Conservation (phyloP, 2,329 filamentous ascomycete species). For the Pestalotiopsis sp. region DNA sequence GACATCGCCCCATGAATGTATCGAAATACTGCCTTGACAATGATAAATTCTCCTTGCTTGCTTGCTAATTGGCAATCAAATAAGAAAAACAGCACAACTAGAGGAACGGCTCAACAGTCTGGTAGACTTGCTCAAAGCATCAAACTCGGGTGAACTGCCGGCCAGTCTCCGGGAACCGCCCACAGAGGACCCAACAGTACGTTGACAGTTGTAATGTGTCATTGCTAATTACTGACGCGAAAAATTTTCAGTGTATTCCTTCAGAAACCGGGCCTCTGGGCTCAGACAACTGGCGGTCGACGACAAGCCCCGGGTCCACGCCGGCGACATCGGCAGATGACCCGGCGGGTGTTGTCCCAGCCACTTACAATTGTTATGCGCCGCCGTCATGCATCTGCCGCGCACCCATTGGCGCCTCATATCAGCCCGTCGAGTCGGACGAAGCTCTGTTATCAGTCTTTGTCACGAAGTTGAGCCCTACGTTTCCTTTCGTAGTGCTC, state of each 20-base stretch:
- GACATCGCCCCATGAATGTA: neutral
- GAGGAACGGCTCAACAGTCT: conserved; percentile 53
- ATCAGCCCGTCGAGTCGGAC: conserved; percentile 46
- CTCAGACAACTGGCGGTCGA: conserved; percentile 13
- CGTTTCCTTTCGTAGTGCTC: conserved; percentile 52
- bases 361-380: conserved; percentile 47
- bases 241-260: neutral
- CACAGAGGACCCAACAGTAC: conserved; percentile 16
- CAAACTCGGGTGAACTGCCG: conserved; percentile 21
- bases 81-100: conserved; percentile 52
- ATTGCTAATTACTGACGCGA: neutral
- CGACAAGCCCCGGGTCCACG: neutral
- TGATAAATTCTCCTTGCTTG: neutral
- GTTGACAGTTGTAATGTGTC: neutral
- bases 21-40: neutral
- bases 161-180: conserved; percentile 15
- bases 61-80: neutral
- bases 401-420: conserved; percentile 40
- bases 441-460: conserved; percentile 49
- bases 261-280: conserved; percentile 13
- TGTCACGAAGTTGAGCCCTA: conserved; percentile 42
- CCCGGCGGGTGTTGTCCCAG: conserved; percentile 16
- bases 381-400: conserved; percentile 51
- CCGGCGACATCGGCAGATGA: conserved; percentile 17
- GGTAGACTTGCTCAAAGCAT: conserved; percentile 48